phyloP scores from a whole-genome alignment of 2,329 filamentous ascomycete species.

The Ophiostoma ips region DNA sequence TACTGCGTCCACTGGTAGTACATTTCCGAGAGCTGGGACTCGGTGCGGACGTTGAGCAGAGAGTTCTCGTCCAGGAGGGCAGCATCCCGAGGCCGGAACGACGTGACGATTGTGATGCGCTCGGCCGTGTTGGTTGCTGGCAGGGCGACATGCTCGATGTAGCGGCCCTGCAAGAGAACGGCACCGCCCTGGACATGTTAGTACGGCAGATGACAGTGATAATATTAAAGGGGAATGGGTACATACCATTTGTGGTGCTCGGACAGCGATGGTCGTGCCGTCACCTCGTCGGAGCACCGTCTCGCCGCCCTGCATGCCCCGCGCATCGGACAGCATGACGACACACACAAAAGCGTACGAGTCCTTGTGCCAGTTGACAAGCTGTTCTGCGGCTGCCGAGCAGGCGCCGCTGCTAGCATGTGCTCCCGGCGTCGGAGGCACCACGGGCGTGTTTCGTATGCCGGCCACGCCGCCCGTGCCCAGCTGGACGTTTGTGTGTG shows the following conservation, averaged over 20 bases:
- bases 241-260: neutral
- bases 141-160: neutral
- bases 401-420: neutral
- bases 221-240: too few species aligned
- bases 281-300: neutral
- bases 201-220: neutral
- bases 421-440: neutral
- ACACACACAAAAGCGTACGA: neutral
- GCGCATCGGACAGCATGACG: neutral
- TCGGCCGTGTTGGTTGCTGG: neutral
- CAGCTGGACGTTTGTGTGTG: neutral
- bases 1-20: neutral
- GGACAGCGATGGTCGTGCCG: neutral
- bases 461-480: neutral
- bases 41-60: neutral
- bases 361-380: neutral
- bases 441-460: neutral
- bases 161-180: neutral
- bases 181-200: neutral
- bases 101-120: neutral
- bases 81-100: neutral
- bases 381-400: neutral
- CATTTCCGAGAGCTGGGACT: neutral
- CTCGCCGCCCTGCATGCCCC: neutral
- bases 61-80: neutral